These are phyloP conservation scores for Yamadazyma triangularis DNA, from an alignment of 1,139 yeast genomes.

Conservation along the genomic window DNA sequence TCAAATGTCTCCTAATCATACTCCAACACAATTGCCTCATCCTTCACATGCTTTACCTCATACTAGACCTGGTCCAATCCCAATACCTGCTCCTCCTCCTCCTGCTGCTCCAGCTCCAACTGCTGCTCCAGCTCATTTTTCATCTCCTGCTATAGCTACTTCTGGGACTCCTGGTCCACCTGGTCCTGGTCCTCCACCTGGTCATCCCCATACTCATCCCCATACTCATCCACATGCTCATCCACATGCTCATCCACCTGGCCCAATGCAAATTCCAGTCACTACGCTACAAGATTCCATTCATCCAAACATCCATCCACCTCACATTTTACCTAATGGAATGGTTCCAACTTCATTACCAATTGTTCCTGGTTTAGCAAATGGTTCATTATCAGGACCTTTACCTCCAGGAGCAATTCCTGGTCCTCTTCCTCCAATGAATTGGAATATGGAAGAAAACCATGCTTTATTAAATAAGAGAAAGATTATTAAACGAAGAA, in stretches of 20 bases:
- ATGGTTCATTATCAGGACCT: conserved; percentile 1
- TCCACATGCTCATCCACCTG: not conserved
- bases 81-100: not conserved
- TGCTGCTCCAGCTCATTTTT: not conserved
- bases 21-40: conserved; percentile 1
- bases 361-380: not conserved
- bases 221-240: not conserved
- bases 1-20: conserved; percentile 2
- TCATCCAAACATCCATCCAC: conserved; percentile 1
- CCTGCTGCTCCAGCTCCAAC: not conserved
- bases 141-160: too few relatives aligned
- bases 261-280: not conserved
- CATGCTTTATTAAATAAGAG: conserved; percentile 32
- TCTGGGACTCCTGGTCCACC: not conserved
- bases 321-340: not conserved
- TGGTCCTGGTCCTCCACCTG: not conserved
- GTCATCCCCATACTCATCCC: not conserved
- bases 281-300: too few relatives aligned
- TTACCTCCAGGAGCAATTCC: not conserved
- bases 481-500: conserved; percentile 46
- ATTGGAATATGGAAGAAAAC: conserved; percentile 13
- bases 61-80: not conserved
- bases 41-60: not conserved
- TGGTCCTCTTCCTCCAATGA: conserved; percentile 1
- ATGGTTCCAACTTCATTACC: not conserved